A percentile compares a stretch with the other conserved stretches of the same genome.
phyloP scores from a whole-genome alignment of 768 basidiomycete genomes.

The Collybiopsis luxurians region DNA sequence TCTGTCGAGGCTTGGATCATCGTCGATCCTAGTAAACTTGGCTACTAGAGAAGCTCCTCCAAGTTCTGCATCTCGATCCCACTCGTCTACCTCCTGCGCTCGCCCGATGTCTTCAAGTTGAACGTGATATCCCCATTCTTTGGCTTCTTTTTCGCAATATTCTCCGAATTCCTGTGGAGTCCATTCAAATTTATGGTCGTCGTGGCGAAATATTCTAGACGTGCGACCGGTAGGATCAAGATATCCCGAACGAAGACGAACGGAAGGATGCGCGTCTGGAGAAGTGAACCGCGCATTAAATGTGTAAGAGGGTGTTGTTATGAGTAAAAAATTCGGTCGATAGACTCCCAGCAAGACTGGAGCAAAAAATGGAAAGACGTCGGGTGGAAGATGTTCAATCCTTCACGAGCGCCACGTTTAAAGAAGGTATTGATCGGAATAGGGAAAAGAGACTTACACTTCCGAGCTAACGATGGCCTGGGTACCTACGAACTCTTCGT shows the following conservation, averaged over 20 bases:
- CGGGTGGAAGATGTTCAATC: conserved; percentile 73
- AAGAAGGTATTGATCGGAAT: not conserved
- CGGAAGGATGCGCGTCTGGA: conserved; percentile 41
- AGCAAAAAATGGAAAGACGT: conserved; percentile 59
- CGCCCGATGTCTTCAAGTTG: conserved; percentile 58
- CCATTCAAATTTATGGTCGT: conserved; percentile 91
- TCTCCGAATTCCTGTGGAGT: conserved; percentile 66
- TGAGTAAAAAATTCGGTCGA: conserved; percentile 65
- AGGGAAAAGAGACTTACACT: conserved; percentile 53
- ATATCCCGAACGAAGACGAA: conserved; percentile 44
- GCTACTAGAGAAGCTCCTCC: conserved; percentile 72
- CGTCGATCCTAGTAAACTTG: conserved; percentile 42
- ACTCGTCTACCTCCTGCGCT: conserved; percentile 59
- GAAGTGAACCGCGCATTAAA: conserved; percentile 77
- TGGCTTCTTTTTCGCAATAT: conserved; percentile 58
- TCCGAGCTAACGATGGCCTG: conserved; percentile 79
- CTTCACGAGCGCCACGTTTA: conserved; percentile 35
- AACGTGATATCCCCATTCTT: conserved; percentile 72
- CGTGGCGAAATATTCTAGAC: conserved; percentile 70
- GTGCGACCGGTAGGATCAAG: conserved; percentile 78
- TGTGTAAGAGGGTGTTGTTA: conserved; percentile 85
- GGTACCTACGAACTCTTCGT: conserved; percentile 58
- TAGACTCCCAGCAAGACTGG: conserved; percentile 77
- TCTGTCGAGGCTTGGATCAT: conserved; percentile 27
- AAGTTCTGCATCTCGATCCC: conserved; percentile 63